phyloP scores from a whole-genome alignment of 495 filamentous ascomycete genomes.

The Letharia lupina region DNA sequence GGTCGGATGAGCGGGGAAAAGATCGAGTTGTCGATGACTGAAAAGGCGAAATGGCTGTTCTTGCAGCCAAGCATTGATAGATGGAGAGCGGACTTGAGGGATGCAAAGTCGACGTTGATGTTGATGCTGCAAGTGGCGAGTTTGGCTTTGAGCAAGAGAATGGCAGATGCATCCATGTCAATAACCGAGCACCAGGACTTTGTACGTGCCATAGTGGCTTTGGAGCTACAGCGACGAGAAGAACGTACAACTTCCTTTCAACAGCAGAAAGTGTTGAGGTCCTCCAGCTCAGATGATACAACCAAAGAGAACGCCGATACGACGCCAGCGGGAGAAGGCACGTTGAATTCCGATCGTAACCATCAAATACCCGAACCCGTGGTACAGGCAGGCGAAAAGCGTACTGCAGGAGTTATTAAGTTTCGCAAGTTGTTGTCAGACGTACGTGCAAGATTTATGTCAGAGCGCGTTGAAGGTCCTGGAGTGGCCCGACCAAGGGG shows the following conservation, averaged over 20 bases:
- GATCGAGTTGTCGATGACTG: conserved; percentile 9
- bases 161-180: conserved; percentile 11
- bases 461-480: background rate
- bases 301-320: background rate
- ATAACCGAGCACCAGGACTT: conserved; percentile 11
- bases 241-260: background rate
- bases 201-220: conserved; percentile 11
- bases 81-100: conserved; percentile 17
- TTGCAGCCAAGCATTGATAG: conserved; percentile 18
- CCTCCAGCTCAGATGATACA: background rate
- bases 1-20: background rate
- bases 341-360: background rate
- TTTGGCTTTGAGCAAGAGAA: conserved; percentile 19
- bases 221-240: conserved; percentile 7
- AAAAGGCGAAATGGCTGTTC: conserved; percentile 21
- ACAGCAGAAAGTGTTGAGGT: background rate
- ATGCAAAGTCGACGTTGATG: conserved; percentile 24
- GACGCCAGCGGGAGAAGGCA: background rate
- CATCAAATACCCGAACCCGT: background rate
- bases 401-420: background rate
- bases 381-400: background rate
- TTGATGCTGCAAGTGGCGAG: conserved; percentile 24
- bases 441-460: background rate
- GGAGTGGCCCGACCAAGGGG: background rate
- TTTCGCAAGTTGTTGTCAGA: background rate